Conservation (phyloP, 2,329 filamentous ascomycete genomes). For the Microsporum ferrugineum region DNA sequence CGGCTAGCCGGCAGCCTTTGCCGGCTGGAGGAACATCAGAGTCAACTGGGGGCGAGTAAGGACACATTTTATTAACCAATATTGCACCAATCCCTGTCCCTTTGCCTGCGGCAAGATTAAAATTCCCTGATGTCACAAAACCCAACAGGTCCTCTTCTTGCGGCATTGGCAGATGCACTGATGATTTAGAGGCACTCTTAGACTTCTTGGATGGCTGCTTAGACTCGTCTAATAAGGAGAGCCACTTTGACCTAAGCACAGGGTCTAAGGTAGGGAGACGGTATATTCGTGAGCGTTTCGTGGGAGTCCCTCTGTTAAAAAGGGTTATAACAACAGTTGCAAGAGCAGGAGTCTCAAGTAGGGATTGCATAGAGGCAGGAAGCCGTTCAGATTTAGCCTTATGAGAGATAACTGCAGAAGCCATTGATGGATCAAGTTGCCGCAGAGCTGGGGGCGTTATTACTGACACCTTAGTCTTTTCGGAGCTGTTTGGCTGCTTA, state of each 20-base stretch:
- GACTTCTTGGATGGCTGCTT: neutral
- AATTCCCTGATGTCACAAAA: conserved; percentile 80
- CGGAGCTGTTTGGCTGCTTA: conserved; percentile 1
- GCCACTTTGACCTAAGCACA: conserved; percentile 59
- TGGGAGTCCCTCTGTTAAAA: conserved; percentile 57
- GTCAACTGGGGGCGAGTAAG: conserved; percentile 4
- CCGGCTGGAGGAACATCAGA: neutral
- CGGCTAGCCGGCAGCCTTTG: neutral
- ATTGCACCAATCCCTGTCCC: conserved; percentile 67
- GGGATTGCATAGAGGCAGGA: conserved; percentile 9
- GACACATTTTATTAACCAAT: conserved; percentile 46
- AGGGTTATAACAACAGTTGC: conserved; percentile 58
- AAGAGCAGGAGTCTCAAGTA: conserved; percentile 26
- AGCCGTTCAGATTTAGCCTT: conserved; percentile 14
- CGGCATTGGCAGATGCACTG: conserved; percentile 48
- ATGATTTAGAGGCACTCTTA: neutral
- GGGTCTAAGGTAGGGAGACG: conserved; percentile 53
- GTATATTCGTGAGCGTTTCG: conserved; percentile 69
- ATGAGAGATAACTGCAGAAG: conserved; percentile 27
- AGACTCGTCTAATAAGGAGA: conserved; percentile 26
- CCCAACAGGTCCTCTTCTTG: conserved; percentile 66
- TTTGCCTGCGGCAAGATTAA: conserved; percentile 63
- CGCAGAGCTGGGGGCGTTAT: conserved; percentile 24
- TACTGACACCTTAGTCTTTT: conserved; percentile 5
- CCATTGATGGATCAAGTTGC: conserved; percentile 32